phyloP scores from a whole-genome alignment of 306 rosid genomes.

The Gillenia trifoliata region DNA sequence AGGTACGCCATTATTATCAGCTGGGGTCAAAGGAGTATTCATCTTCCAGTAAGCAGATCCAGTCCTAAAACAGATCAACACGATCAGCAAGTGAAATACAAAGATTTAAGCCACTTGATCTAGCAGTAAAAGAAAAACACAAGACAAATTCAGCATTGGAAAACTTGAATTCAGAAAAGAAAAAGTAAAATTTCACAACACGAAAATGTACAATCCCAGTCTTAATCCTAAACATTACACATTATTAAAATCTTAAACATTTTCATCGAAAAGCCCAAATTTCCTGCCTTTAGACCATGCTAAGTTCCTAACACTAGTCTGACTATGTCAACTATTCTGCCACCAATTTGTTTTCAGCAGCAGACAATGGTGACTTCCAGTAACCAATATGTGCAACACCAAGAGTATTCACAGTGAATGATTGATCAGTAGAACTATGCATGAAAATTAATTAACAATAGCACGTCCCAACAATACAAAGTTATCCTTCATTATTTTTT shows the following conservation, averaged over 20 bases:
- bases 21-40: slow-evolving; percentile 24
- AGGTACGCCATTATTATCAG: slow-evolving; percentile 36
- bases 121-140: neutral
- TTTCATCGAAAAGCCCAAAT: neutral
- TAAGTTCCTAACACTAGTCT: too few relatives aligned
- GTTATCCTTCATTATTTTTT: neutral
- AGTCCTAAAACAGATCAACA: slow-evolving; percentile 23
- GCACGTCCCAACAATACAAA: neutral
- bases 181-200: neutral
- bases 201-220: neutral
- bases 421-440: neutral
- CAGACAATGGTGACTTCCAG: neutral
- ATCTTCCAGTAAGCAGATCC: slow-evolving; percentile 33
- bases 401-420: neutral
- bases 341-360: too few relatives aligned
- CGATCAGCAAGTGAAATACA: neutral
- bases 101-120: neutral
- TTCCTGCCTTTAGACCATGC: too few relatives aligned
- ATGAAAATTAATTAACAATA: neutral
- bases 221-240: neutral
- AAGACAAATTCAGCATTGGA: neutral
- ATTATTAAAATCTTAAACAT: neutral
- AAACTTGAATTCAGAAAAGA: neutral
- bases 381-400: neutral
- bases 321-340: too few relatives aligned